A percentile compares a stretch with the other conserved stretches of the same genome.
Conservation (phyloP, 1,139 yeast species). For the Hyphopichia buzzinii region DNA sequence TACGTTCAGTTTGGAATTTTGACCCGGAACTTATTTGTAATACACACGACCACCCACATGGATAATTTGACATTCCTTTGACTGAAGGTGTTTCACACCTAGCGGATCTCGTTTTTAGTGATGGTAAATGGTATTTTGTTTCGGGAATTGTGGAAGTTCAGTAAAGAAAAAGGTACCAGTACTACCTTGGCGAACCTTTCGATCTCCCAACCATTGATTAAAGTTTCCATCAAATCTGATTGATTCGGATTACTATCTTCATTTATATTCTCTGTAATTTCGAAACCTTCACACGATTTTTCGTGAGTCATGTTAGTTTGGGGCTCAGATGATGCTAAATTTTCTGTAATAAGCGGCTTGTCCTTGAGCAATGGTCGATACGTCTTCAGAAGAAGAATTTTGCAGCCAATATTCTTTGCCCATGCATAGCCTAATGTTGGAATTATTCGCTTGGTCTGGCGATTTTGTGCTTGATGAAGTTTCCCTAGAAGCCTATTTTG, state of each 20-base stretch:
- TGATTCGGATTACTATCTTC: too few relatives aligned
- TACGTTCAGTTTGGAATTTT: not conserved
- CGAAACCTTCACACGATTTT: too few relatives aligned
- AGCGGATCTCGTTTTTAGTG: not conserved
- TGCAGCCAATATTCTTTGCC: constrained; percentile 30
- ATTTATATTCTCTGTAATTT: too few relatives aligned
- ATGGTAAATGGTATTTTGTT: constrained; percentile 13
- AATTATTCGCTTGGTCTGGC: constrained; percentile 23
- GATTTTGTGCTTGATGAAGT: constrained; percentile 13
- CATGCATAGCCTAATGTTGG: constrained; percentile 45
- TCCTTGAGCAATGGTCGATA: constrained; percentile 25
- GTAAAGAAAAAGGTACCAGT: constrained; percentile 12
- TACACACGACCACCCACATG: constrained; percentile 1
- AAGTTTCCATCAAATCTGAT: too few relatives aligned
- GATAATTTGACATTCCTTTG: too few relatives aligned
- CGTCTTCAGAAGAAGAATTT: constrained; percentile 33
- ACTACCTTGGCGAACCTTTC: constrained; percentile 28
- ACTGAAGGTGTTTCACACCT: too few relatives aligned
- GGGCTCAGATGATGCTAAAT: too few relatives aligned
- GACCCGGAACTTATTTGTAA: not conserved
- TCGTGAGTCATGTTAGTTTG: constrained; percentile 1
- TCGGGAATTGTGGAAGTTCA: constrained; percentile 3
- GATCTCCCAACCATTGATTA: constrained; percentile 26
- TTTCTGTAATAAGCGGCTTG: not conserved
- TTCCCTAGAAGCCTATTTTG: constrained; percentile 9